Evolutionary conservation across 75 land plant species (phyloP), one percentile per base, ranked within the genome.

Genomic region (Sequoiadendron giganteum): DNA sequence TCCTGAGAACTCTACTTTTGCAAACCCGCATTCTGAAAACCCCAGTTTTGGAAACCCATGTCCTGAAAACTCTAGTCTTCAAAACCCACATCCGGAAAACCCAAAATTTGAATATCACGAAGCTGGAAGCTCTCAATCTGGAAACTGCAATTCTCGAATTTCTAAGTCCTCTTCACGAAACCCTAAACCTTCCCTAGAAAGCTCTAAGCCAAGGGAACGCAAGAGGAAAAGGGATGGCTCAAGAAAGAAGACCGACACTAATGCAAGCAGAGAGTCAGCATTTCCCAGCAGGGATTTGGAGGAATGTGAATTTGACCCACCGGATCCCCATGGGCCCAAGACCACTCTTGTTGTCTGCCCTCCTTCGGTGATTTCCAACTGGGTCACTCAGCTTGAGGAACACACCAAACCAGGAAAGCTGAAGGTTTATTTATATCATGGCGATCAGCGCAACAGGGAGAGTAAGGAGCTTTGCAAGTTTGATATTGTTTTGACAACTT

Each of bases 401-500:
- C 99, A 97, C 88, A 96, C 98, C 15, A 47, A 6, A 9, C 88
- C 87, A 1, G 98, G 95, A 21, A 89, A 88, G 58, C 86, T 97
- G 78, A 95, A 93, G 86, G 94, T 95, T 36, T 93, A 93, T 87
- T 86, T 96, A 56, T 97, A 95, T 87, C 94, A 97, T 91, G 96
- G 97, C 2, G 89, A 94, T 25, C 90, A 90, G 21, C 87, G 99
- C 40, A 93, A 92, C 11, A 89, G 87, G 75, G 90, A 93, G 32
- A 86, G 91, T n/a, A 89, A 90, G 30, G 92, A 88, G 86, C 91
- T 97, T 39, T 25, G 88, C 83, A 90, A 91, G 70, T 90, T 89
- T 91, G 99, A 97, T 88, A 91, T 97, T 42, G 99, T 97, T 34
- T 86, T 97, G 76, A 97, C 99, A 42, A 97, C 98, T 3, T 97